phyloP scores from a whole-genome alignment of 176 grass and related monocot genomes.

The Zea luxurians region DNA sequence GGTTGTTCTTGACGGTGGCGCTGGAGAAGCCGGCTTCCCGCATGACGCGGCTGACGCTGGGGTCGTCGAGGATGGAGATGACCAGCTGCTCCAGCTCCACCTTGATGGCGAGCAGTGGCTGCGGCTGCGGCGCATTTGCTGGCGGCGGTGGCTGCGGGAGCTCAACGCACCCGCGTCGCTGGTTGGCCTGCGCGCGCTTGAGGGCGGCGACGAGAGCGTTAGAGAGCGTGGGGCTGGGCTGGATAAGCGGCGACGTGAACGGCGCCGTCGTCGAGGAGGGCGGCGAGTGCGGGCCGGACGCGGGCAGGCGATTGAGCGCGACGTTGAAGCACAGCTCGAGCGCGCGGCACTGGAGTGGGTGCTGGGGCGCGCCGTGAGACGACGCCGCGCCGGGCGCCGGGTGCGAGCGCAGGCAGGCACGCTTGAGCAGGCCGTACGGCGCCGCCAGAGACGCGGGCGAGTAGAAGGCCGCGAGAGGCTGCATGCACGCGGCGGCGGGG shows the following conservation, averaged over 20 bases:
- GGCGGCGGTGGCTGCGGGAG: conserved; percentile 48
- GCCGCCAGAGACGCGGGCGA: not conserved
- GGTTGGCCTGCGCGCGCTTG: conserved; percentile 89
- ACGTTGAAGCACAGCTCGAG: conserved; percentile 97
- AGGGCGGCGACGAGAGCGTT: conserved; percentile 91
- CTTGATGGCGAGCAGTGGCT: conserved; percentile 71
- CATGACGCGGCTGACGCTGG: conserved; percentile 93
- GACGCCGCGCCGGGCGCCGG: conserved; percentile 14
- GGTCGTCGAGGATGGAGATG: conserved; percentile 92
- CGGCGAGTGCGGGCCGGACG: conserved; percentile 36
- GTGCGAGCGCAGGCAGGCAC: conserved; percentile 74
- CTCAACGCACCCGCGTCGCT: conserved; percentile 85
- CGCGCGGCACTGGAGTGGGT: conserved; percentile 78
- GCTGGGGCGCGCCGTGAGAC: conserved; percentile 19
- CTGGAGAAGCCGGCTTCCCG: conserved; percentile 90
- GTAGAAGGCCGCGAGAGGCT: not conserved
- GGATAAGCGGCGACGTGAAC: conserved; percentile 52
- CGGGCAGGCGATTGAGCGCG: conserved; percentile 76
- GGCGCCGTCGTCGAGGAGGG: not conserved
- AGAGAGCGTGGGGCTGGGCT: conserved; percentile 69
- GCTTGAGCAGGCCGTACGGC: conserved; percentile 59
- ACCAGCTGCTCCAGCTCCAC: conserved; percentile 84
- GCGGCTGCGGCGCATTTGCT: conserved; percentile 43
- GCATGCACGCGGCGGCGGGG: conserved; percentile 11
- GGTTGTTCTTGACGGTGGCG: conserved; percentile 74